Evolutionary conservation across 495 filamentous ascomycete genomes (phyloP), one percentile per base, ranked within the genome.

Genomic region (Glarea lozoyensis): DNA sequence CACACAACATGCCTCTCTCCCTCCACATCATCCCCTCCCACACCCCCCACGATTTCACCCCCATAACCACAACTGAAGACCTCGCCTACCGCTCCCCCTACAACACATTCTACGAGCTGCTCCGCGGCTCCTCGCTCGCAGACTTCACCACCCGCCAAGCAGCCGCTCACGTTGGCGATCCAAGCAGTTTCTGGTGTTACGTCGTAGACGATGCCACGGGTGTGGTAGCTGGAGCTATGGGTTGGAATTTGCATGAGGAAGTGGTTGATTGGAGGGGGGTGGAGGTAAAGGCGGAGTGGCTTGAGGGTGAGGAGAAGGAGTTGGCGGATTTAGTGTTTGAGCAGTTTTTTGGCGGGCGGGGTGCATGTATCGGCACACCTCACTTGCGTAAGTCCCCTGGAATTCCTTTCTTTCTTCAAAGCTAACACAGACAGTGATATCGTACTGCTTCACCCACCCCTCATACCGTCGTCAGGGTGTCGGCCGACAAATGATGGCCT

Each of bases 401-500:
- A 7, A 29, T 7, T 29, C n/a, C n/a, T 29, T n/a, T 7, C 25
- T 7, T n/a, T 29, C n/a, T 7, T n/a, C 25, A 29, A 29, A 7
- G n/a, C 7, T n/a, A 7, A 7, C 25, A 7, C 25, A 7, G n/a
- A 29, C n/a, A 34, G 31, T 34, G 6, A 34, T 34, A 6, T 13
- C 12, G 12, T 34, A 34, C 20, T 41, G 55, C 11, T 56, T 57
- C 23, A 57, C 59, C 15, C 52, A 64, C 31, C 61, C 61, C 1
- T 52, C 59, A 12, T 50, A 65, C 39, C 61, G 63, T 40, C 49
- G 52, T 16, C 62, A 58, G 16, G 65, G 65, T 4, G 53, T 51
- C 22, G 65, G 58, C 9, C 51, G 55, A 19, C 34, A 58, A 29
- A 52, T 70, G 22, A 56, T 68, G 40, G 38, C 59, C 17, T 70